Conservation (phyloP, 306 rosid genomes). For the Sicyos baderoa region DNA sequence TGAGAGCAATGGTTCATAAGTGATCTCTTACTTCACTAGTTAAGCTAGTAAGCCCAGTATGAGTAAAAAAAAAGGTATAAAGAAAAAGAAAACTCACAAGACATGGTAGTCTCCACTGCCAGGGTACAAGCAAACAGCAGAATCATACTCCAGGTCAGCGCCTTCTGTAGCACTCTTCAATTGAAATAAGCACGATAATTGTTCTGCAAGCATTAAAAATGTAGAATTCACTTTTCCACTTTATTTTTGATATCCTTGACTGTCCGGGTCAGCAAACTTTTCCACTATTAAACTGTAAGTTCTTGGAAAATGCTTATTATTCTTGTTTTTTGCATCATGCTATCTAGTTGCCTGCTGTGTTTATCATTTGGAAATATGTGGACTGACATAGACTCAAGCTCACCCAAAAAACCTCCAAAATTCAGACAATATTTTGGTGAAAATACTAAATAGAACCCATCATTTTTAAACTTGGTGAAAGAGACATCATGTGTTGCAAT, state of each 20-base stretch:
- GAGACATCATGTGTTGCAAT: background rate
- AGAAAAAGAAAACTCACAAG: constrained; percentile 51
- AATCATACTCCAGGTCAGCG: constrained; percentile 40
- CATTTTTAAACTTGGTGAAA: background rate
- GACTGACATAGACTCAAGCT: background rate
- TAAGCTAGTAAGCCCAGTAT: background rate
- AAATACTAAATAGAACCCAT: background rate
- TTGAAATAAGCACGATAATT: constrained; percentile 61
- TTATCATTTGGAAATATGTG: background rate
- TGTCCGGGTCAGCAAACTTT: too few relatives aligned
- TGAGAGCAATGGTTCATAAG: background rate
- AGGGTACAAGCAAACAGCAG: constrained; percentile 57
- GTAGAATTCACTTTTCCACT: background rate
- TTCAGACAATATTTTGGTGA: background rate
- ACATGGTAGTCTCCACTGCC: constrained; percentile 80
- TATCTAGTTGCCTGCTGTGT: too few relatives aligned
- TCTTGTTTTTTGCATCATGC: background rate
- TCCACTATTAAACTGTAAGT: background rate
- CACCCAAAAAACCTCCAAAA: background rate
- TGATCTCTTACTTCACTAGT: background rate
- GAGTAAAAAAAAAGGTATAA: background rate
- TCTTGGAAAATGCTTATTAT: background rate
- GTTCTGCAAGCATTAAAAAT: constrained; percentile 48
- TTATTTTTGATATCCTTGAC: too few relatives aligned
- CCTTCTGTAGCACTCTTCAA: constrained; percentile 76